Conservation (phyloP, 306 rosid species). For the Senna tora region DNA sequence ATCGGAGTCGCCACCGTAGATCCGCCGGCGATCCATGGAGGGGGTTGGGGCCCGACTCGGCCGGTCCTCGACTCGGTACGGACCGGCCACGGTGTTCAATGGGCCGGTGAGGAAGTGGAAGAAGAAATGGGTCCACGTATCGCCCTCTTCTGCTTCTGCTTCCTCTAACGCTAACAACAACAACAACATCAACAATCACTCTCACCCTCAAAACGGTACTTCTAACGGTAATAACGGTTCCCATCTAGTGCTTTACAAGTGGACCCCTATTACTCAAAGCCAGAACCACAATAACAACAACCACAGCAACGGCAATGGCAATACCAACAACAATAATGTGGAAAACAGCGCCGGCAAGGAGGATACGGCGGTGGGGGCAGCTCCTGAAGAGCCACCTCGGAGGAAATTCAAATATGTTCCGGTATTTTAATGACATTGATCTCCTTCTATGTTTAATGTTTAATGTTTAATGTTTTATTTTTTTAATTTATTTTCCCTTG, state of each 20-base stretch:
- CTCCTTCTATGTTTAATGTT: background rate
- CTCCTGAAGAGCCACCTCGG: slow-evolving; percentile 74
- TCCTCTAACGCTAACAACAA: slow-evolving; percentile 40
- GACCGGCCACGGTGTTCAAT: slow-evolving; percentile 93
- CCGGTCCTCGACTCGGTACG: slow-evolving; percentile 93
- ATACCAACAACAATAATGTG: slow-evolving; percentile 28
- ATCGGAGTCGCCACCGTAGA: slow-evolving; percentile 58
- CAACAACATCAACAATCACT: slow-evolving; percentile 37
- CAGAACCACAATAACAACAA: slow-evolving; percentile 46
- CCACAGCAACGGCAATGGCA: slow-evolving; percentile 4
- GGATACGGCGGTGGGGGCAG: slow-evolving; percentile 16
- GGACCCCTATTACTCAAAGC: slow-evolving; percentile 89
- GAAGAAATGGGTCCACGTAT: slow-evolving; percentile 96
- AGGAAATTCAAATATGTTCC: slow-evolving; percentile 91
- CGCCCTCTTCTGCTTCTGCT: slow-evolving; percentile 58
- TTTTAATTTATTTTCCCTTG: background rate
- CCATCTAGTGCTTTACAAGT: slow-evolving; percentile 80
- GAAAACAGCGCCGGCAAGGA: slow-evolving; percentile 43
- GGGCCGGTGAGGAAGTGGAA: slow-evolving; percentile 99
- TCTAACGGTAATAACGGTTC: slow-evolving; percentile 82
- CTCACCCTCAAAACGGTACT: slow-evolving; percentile 30
- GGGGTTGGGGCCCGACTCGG: slow-evolving; percentile 98
- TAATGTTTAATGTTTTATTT: too few species aligned
- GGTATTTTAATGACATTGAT: slow-evolving; percentile 46
- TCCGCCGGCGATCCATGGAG: slow-evolving; percentile 62